These are phyloP conservation scores for Pachysandra terminalis DNA, from an alignment of 164 flowering plant genomes.

Conservation along the genomic window DNA sequence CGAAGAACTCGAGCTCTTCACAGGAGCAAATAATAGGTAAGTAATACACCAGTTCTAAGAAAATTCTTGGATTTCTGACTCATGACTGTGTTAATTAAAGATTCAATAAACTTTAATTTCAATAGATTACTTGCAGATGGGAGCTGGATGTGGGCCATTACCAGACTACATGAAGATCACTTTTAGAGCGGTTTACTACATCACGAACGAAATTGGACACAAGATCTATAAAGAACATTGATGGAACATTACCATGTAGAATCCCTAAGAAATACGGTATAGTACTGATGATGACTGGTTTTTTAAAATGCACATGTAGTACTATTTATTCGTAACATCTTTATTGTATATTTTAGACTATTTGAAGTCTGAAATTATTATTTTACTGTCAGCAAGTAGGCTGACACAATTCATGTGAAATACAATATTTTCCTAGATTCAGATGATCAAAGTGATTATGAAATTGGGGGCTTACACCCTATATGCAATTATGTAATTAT, in stretches of 20 bases:
- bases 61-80: neutral
- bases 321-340: too few relatives aligned
- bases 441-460: too few relatives aligned
- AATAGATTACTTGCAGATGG: constrained; percentile 52
- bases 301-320: too few relatives aligned
- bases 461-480: too few relatives aligned
- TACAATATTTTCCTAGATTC: too few relatives aligned
- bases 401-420: too few relatives aligned
- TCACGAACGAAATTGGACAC: constrained; percentile 27
- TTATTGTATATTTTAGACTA: too few relatives aligned
- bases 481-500: too few relatives aligned
- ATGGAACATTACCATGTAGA: constrained; percentile 5
- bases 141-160: constrained; percentile 22
- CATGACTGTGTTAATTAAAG: neutral
- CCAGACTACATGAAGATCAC: constrained; percentile 42
- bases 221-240: constrained; percentile 22
- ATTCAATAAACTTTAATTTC: neutral
- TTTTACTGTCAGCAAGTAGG: too few relatives aligned
- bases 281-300: too few relatives aligned
- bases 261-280: too few relatives aligned
- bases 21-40: constrained; percentile 48
- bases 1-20: constrained; percentile 51
- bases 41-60: neutral
- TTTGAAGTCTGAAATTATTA: too few relatives aligned
- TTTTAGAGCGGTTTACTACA: constrained; percentile 24